Evolutionary conservation across 352 stramenopile genomes (phyloP).

Genomic region (Globisporangium nagaii): DNA sequence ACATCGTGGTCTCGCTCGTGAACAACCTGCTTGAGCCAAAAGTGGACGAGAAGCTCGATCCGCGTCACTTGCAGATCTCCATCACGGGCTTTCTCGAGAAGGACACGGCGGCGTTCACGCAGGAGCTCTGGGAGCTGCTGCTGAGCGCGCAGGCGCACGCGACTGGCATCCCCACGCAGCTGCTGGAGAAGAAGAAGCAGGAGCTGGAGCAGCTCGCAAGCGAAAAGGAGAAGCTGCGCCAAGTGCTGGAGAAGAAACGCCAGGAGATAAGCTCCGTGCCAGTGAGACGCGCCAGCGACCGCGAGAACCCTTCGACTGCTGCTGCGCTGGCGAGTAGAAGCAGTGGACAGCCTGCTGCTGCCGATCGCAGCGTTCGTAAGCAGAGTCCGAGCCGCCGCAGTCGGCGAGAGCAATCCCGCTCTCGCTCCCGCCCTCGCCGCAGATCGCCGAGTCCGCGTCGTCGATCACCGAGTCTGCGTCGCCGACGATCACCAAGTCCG

Average conservation of each 20-base stretch:
- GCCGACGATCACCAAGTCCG: constrained; percentile 6
- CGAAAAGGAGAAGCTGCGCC: constrained; percentile 53
- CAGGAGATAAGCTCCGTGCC: constrained; percentile 11
- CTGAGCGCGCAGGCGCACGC: constrained; percentile 85
- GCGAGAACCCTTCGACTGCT: neutral
- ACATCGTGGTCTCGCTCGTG: constrained; percentile 86
- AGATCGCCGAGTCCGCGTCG: constrained; percentile 1
- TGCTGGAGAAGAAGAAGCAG: constrained; percentile 90
- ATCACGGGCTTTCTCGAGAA: constrained; percentile 91
- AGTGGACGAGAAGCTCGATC: constrained; percentile 69
- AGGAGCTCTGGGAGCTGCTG: constrained; percentile 89
- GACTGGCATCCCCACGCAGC: constrained; percentile 79
- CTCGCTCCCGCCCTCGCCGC: constrained; percentile 5
- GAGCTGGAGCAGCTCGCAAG: constrained; percentile 65
- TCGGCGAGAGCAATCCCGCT: constrained; percentile 4
- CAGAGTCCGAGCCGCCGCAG: constrained; percentile 2
- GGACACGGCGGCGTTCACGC: constrained; percentile 71
- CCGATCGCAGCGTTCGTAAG: neutral
- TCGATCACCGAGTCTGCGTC: neutral
- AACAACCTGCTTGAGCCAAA: constrained; percentile 83
- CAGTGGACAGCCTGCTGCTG: neutral
- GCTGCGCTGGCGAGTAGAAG: neutral
- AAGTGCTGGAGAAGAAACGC: constrained; percentile 53
- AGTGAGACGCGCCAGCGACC: neutral
- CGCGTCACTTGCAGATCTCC: constrained; percentile 84